A percentile compares a stretch with the other conserved stretches of the same genome.
Evolutionary conservation across 768 basidiomycete species (phyloP).

Genomic region (Hygrophoropsis aurantiaca): DNA sequence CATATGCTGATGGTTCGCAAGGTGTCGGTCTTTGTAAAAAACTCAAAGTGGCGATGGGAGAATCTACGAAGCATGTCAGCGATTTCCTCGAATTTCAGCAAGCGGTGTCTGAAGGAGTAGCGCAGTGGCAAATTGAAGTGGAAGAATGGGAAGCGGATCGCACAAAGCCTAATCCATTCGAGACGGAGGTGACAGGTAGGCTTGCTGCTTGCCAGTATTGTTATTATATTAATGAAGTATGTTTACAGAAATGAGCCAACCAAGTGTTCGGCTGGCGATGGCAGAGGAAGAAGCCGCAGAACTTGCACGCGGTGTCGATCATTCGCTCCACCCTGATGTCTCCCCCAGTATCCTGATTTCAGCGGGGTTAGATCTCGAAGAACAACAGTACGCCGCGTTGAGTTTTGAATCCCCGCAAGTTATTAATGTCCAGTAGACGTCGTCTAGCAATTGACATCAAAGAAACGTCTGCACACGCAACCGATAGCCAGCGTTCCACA

Average conservation of each 20-base stretch:
- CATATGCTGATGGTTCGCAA: no score
- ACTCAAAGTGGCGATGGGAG: not conserved
- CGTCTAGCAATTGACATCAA: not conserved
- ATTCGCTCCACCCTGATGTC: conserved; percentile 4
- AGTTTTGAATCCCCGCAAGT: not conserved
- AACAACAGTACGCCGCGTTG: conserved; percentile 28
- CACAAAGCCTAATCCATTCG: conserved; percentile 18
- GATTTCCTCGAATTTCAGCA: not conserved
- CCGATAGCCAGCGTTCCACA: not conserved
- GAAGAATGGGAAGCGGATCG: conserved; percentile 23
- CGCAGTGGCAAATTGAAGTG: no score
- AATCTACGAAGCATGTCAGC: not conserved
- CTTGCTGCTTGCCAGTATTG: no score
- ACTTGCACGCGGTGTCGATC: not conserved
- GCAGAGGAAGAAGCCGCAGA: conserved; percentile 20
- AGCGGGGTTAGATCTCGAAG: conserved; percentile 33
- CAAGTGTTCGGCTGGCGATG: conserved; percentile 16
- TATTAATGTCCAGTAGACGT: not conserved
- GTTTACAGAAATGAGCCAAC: conserved; percentile 8
- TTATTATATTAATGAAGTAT: no score
- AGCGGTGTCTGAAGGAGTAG: not conserved
- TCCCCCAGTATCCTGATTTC: conserved; percentile 25
- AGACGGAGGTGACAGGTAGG: conserved; percentile 3
- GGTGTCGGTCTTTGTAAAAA: conserved; percentile 1
- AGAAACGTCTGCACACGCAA: not conserved